Percentiles rank a stretch among this genome's conserved stretches.
Evolutionary conservation across 2,329 filamentous ascomycete genomes (phyloP).

Genomic region (Arthrobotrys megalospora): DNA sequence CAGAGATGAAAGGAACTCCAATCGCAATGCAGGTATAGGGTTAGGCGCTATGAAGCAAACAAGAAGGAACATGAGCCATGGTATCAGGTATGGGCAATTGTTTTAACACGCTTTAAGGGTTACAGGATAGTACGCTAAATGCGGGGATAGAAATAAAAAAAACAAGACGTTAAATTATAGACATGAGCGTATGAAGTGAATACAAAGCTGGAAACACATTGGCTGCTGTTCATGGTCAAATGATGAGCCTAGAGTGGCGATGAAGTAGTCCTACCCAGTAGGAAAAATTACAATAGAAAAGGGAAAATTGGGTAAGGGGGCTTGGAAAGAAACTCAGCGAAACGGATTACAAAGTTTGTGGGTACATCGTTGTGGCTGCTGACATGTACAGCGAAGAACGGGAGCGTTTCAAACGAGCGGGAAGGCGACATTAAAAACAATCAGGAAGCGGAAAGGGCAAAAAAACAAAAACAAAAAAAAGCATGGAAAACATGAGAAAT

Average conservation of each 20-base stretch:
- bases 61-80: slow-evolving; percentile 3
- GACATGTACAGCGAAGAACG: slow-evolving; percentile 42
- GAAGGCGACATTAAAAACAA: slow-evolving; percentile 40
- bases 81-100: not conserved
- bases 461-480: slow-evolving; percentile 18
- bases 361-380: slow-evolving; percentile 45
- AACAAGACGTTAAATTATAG: not conserved
- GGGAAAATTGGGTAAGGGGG: slow-evolving; percentile 3
- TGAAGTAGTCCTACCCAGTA: slow-evolving; percentile 37
- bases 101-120: slow-evolving; percentile 19
- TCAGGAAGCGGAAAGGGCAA: not conserved
- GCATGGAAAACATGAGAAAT: not conserved
- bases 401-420: slow-evolving; percentile 28
- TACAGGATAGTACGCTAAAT: slow-evolving; percentile 46
- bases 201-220: slow-evolving; percentile 41
- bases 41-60: slow-evolving; percentile 2
- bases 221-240: slow-evolving; percentile 7
- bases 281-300: slow-evolving; percentile 25
- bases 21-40: slow-evolving; percentile 42
- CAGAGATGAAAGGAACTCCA: slow-evolving; percentile 36
- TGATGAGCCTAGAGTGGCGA: slow-evolving; percentile 26
- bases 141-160: slow-evolving; percentile 26
- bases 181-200: slow-evolving; percentile 18
- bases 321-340: slow-evolving; percentile 16
- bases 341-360: slow-evolving; percentile 36